phyloP scores from a whole-genome alignment of 305 asterid genomes.

The Fraxinus greggii region DNA sequence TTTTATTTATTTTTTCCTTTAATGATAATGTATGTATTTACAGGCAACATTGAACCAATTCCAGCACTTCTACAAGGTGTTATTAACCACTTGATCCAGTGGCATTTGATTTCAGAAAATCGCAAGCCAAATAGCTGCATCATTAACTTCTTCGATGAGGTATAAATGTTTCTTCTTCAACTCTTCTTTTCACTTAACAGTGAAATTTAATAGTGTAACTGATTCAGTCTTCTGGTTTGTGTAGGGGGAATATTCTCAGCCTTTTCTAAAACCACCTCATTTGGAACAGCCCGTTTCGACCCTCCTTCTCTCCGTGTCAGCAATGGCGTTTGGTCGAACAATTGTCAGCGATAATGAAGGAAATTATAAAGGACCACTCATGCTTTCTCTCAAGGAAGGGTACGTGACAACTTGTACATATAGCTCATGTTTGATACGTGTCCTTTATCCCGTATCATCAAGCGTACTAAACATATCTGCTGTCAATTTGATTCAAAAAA shows the following conservation, averaged over 20 bases:
- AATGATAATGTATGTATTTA: slow-evolving; percentile 15
- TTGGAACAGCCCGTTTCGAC: slow-evolving; percentile 85
- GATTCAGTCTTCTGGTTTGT: slow-evolving; percentile 2
- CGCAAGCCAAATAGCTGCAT: slow-evolving; percentile 88
- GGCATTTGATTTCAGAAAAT: slow-evolving; percentile 72
- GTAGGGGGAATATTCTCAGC: slow-evolving; percentile 94
- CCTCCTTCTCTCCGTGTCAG: slow-evolving; percentile 78
- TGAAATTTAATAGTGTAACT: not conserved
- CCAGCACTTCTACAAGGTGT: slow-evolving; percentile 73
- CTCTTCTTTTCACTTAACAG: slow-evolving; percentile 12
- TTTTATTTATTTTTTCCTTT: not conserved
- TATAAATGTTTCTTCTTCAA: slow-evolving; percentile 62
- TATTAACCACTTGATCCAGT: slow-evolving; percentile 71
- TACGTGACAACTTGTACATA: slow-evolving; percentile 30
- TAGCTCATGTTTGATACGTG: not conserved
- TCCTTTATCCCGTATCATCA: not conserved
- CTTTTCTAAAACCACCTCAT: slow-evolving; percentile 93
- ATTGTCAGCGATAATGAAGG: slow-evolving; percentile 76
- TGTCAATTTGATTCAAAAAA: not conserved
- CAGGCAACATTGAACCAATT: slow-evolving; percentile 80
- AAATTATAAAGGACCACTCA: slow-evolving; percentile 73
- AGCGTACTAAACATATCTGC: not conserved
- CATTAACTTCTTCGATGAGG: slow-evolving; percentile 93
- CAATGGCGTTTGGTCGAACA: slow-evolving; percentile 81
- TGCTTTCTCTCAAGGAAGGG: slow-evolving; percentile 84